Conservation (phyloP, 1,284 basidiomycete genomes). For the Melampsora larici-populina region DNA sequence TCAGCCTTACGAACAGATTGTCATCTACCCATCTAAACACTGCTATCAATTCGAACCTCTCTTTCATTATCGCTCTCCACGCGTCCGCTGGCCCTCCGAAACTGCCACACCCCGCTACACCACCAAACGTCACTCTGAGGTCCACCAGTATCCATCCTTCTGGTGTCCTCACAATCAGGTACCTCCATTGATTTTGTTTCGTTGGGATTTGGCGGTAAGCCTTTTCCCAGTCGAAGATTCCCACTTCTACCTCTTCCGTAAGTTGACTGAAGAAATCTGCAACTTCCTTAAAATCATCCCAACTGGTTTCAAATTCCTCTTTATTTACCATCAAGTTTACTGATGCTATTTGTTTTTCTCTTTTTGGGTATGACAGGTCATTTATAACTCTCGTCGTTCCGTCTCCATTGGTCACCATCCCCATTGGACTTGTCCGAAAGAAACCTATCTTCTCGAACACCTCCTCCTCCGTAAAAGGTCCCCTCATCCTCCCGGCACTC, state of each 20-base stretch:
- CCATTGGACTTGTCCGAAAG: too few relatives aligned
- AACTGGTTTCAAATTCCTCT: background rate
- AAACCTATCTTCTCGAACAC: too few relatives aligned
- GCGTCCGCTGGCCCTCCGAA: background rate
- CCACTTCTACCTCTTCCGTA: background rate
- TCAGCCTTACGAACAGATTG: too few relatives aligned
- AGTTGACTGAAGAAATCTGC: background rate
- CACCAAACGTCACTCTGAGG: background rate
- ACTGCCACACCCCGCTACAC: background rate
- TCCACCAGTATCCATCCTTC: background rate
- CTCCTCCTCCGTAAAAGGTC: too few relatives aligned
- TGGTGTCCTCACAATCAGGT: background rate
- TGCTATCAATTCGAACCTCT: too few relatives aligned
- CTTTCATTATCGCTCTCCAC: background rate
- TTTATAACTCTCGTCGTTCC: too few relatives aligned
- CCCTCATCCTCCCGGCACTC: too few relatives aligned
- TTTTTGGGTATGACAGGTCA: background rate
- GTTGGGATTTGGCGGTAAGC: background rate
- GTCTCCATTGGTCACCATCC: too few relatives aligned
- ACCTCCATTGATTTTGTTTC: background rate
- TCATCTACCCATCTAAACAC: too few relatives aligned
- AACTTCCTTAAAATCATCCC: background rate
- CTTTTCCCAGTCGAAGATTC: slow-evolving; percentile 13
- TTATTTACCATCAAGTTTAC: background rate
- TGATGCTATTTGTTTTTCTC: too few relatives aligned